Conservation (phyloP, 108 stramenopile species). For the Licmophora abbreviata region DNA sequence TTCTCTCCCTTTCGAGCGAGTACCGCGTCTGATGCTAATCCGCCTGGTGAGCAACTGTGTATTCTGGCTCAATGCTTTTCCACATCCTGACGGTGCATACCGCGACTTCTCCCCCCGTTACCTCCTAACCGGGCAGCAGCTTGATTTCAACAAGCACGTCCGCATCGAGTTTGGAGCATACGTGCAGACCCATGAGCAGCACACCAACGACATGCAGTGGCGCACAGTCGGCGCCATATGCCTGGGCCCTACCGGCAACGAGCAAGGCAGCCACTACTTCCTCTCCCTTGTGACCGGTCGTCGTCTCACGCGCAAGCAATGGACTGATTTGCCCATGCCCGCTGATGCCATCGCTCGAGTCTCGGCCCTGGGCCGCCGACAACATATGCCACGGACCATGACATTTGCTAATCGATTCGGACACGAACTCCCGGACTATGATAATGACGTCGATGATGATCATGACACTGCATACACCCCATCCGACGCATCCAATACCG, state of each 20-base stretch:
- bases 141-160: slow-evolving; percentile 4
- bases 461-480: neutral
- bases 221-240: slow-evolving; percentile 23
- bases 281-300: slow-evolving; percentile 2
- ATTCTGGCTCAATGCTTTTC: slow-evolving; percentile 22
- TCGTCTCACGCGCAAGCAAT: neutral
- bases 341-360: slow-evolving; percentile 9
- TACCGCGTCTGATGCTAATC: slow-evolving; percentile 13
- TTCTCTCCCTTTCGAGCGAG: slow-evolving; percentile 12
- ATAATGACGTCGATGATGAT: slow-evolving; percentile 5
- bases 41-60: slow-evolving; percentile 9
- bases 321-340: slow-evolving; percentile 19
- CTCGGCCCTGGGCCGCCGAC: neutral
- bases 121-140: slow-evolving; percentile 2
- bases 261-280: slow-evolving; percentile 15
- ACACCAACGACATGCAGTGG: slow-evolving; percentile 10
- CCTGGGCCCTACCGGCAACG: slow-evolving; percentile 18
- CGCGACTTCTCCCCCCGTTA: slow-evolving; percentile 7
- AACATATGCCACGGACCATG: neutral
- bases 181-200: slow-evolving; percentile 10
- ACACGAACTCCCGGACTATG: neutral
- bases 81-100: slow-evolving; percentile 6
- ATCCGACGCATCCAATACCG: slow-evolving; percentile 9
- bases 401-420: neutral
- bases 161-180: slow-evolving; percentile 12